These are phyloP conservation scores for Cladosporium sp. DNA, from an alignment of 2,329 filamentous ascomycete genomes.

Conservation along the genomic window DNA sequence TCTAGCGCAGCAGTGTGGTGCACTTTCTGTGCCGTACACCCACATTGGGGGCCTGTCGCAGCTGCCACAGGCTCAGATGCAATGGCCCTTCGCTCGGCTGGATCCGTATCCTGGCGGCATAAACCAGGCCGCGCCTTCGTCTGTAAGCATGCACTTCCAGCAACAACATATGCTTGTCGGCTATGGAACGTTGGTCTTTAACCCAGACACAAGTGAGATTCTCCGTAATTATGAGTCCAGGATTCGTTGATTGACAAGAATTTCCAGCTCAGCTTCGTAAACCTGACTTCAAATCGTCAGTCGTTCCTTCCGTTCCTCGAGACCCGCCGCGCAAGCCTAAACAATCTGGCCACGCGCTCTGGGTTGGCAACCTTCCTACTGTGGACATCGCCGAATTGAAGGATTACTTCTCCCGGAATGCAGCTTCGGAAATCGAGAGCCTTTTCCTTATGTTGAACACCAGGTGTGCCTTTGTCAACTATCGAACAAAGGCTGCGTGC, in stretches of 20 bases:
- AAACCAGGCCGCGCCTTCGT: neutral
- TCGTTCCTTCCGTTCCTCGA: conserved; percentile 37
- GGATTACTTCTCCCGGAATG: conserved; percentile 79
- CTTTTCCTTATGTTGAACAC: conserved; percentile 94
- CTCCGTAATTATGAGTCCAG: neutral
- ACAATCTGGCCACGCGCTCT: conserved; percentile 79
- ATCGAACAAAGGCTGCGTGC: conserved; percentile 74
- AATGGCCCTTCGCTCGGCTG: neutral
- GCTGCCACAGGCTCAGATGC: neutral
- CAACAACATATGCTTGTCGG: neutral
- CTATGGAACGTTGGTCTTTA: neutral
- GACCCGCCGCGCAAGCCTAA: conserved; percentile 64
- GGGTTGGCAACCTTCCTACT: conserved; percentile 90
- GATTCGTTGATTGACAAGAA: neutral
- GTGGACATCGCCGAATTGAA: conserved; percentile 81
- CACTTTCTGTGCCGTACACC: neutral
- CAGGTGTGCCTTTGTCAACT: conserved; percentile 96
- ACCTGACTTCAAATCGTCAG: neutral
- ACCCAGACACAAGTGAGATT: no score
- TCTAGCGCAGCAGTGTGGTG: neutral
- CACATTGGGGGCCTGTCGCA: neutral
- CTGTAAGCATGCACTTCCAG: neutral
- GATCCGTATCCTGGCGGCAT: neutral
- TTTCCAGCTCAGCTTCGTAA: neutral
- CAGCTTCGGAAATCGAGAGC: conserved; percentile 72